Percentiles rank a stretch among this genome's conserved stretches.
Conservation (phyloP, 495 filamentous ascomycete genomes). For the Beverwykella pulmonaria region DNA sequence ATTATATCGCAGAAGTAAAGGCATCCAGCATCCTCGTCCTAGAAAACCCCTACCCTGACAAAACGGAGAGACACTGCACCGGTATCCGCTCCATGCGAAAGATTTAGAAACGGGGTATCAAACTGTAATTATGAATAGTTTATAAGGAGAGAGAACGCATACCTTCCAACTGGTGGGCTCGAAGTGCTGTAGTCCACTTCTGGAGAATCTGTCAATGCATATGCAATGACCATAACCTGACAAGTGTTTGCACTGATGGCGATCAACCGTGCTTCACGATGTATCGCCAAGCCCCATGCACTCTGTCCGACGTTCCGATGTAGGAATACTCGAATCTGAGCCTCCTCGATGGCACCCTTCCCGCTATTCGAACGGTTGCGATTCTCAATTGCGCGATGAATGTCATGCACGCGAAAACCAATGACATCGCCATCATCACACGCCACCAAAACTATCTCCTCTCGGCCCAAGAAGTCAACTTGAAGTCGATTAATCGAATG, state of each 20-base stretch:
- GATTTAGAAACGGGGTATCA: too few species aligned
- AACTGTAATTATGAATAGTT: too few species aligned
- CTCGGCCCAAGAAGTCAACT: conserved; percentile 74
- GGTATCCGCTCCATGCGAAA: too few species aligned
- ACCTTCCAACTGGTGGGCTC: too few species aligned
- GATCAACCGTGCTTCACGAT: conserved; percentile 74
- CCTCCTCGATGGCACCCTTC: not conserved
- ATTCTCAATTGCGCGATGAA: conserved; percentile 51
- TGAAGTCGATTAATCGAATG: conserved; percentile 81
- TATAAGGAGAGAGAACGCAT: too few species aligned
- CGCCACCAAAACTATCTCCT: conserved; percentile 75
- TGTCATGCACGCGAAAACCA: conserved; percentile 70
- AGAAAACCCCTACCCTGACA: too few species aligned
- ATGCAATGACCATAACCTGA: conserved; percentile 71
- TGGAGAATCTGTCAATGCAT: conserved; percentile 57
- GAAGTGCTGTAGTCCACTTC: not conserved
- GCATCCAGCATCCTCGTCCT: too few species aligned
- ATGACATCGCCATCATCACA: conserved; percentile 91
- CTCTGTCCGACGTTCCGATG: conserved; percentile 69
- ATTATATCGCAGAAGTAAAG: too few species aligned
- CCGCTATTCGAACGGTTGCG: not conserved
- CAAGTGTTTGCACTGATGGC: conserved; percentile 76
- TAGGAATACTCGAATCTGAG: conserved; percentile 3
- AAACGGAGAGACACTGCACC: too few species aligned
- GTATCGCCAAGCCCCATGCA: conserved; percentile 89